Evolutionary conservation across 441 rosid species (phyloP).

Genomic region (Populus tomentosa): DNA sequence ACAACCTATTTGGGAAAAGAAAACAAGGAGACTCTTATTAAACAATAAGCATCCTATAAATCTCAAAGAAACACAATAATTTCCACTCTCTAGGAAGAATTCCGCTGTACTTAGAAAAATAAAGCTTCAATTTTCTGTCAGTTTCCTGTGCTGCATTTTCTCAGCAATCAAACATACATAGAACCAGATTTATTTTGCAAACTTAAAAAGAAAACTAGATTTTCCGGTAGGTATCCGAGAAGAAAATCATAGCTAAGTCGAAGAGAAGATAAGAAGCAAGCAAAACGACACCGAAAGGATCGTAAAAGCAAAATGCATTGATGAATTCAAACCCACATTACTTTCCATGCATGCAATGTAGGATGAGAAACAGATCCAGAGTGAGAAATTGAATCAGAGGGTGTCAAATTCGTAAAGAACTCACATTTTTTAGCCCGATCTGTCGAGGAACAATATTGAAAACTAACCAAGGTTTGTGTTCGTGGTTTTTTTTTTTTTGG

Average conservation of each 20-base stretch:
- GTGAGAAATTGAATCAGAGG: neutral
- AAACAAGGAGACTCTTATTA: neutral
- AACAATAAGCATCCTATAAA: neutral
- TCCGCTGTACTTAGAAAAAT: slow-evolving; percentile 5
- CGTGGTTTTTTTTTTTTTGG: neutral
- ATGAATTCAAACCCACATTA: neutral
- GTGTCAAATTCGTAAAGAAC: neutral
- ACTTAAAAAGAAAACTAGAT: neutral
- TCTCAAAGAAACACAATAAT: neutral
- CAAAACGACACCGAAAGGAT: slow-evolving; percentile 6
- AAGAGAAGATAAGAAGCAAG: slow-evolving; percentile 3
- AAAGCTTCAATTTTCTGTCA: neutral
- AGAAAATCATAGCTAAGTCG: slow-evolving; percentile 1
- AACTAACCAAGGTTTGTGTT: slow-evolving; percentile 6
- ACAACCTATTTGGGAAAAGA: neutral
- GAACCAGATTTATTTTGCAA: neutral
- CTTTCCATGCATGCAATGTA: neutral
- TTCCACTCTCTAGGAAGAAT: neutral
- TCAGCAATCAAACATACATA: slow-evolving; percentile 13
- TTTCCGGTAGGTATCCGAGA: neutral
- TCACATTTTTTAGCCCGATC: slow-evolving; percentile 16
- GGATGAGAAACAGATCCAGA: neutral
- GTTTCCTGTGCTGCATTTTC: slow-evolving; percentile 11
- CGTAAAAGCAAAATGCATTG: neutral
- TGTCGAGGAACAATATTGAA: slow-evolving; percentile 12